Percentiles rank a stretch among this genome's conserved stretches.
Evolutionary conservation across 352 stramenopile species (phyloP).

Genomic region (Phytophthora capsici): DNA sequence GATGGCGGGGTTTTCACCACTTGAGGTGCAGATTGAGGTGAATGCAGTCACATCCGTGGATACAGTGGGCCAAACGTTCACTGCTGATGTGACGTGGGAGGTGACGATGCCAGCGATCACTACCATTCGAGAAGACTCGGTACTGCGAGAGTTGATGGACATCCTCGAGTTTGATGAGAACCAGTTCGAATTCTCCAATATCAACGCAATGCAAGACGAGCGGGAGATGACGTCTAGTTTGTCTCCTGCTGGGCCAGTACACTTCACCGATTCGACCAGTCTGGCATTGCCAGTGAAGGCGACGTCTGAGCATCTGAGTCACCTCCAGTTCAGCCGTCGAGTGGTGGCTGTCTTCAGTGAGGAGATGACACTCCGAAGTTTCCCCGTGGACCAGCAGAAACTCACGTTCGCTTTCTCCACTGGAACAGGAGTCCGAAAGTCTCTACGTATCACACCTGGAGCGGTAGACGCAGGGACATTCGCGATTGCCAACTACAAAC

Average conservation of each 20-base stretch:
- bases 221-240: slow-evolving; percentile 40
- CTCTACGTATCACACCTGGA: slow-evolving; percentile 40
- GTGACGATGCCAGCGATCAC: slow-evolving; percentile 49
- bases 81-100: slow-evolving; percentile 57
- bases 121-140: slow-evolving; percentile 48
- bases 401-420: slow-evolving; percentile 58
- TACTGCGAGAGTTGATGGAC: slow-evolving; percentile 47
- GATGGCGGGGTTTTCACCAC: slow-evolving; percentile 45
- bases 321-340: slow-evolving; percentile 50
- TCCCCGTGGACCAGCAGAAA: slow-evolving; percentile 71
- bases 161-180: slow-evolving; percentile 49
- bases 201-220: slow-evolving; percentile 45
- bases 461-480: slow-evolving; percentile 52
- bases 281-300: slow-evolving; percentile 20
- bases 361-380: slow-evolving; percentile 63
- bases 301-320: slow-evolving; percentile 32
- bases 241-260: slow-evolving; percentile 28
- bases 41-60: slow-evolving; percentile 50
- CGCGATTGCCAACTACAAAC: slow-evolving; percentile 55
- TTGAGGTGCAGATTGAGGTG: slow-evolving; percentile 46
- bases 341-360: slow-evolving; percentile 57
- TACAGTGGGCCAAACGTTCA: slow-evolving; percentile 53
- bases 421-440: slow-evolving; percentile 36
- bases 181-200: slow-evolving; percentile 53
- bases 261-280: slow-evolving; percentile 39